Base-by-base conservation (phyloP, 179 eudicot genomes). In the Pouteria campechiana region DNA sequence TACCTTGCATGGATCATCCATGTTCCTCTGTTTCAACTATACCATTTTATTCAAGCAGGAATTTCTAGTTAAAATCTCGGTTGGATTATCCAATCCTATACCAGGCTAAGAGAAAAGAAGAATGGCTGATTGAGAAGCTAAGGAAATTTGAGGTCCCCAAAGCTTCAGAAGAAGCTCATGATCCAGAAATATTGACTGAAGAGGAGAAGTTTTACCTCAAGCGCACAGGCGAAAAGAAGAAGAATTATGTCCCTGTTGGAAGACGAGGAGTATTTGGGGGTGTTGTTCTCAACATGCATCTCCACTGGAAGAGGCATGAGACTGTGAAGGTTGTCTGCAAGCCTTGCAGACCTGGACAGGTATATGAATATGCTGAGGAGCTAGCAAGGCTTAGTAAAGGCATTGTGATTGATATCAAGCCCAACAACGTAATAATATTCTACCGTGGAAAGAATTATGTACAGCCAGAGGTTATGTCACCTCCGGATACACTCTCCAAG, bases 221-320 rank as follows among this genome's bases (percentile, higher is more conserved):
- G 59, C 80, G 98, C 18, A 90, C 90, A 11, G 96, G 98, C 57
- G 96, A 86, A 74, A 90, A 72, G 53, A 90, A 90, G 92, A 90
- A 90, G 68, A 58, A 82, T 60, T 90, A 90, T 62, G 98, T 90
- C 47, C 96, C 90, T 20, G 94, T 90, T 27, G 98, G 98, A 43
- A 79, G 98, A 50, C 65, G 98, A 50, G 98, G 96, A 46, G 93
- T 90, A 60, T 90, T 86, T 68, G 98, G 98, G 52, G 96, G 96
- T 25, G 96, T 90, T 65, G 96, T 90, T 47, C 94, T 90, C 19
- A 86, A 90, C 56, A 90, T 90, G 98, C 98, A 90, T 70, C 82
- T 81, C 33, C 98, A 90, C 35, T 90, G 98, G 98, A 90, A 90
- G 69, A 81, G 57, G 19, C 93, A 86, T 33, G 98, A 90, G 78